Evolutionary conservation across 2,329 filamentous ascomycete genomes (phyloP).

Genomic region (Neonectria magnoliae): DNA sequence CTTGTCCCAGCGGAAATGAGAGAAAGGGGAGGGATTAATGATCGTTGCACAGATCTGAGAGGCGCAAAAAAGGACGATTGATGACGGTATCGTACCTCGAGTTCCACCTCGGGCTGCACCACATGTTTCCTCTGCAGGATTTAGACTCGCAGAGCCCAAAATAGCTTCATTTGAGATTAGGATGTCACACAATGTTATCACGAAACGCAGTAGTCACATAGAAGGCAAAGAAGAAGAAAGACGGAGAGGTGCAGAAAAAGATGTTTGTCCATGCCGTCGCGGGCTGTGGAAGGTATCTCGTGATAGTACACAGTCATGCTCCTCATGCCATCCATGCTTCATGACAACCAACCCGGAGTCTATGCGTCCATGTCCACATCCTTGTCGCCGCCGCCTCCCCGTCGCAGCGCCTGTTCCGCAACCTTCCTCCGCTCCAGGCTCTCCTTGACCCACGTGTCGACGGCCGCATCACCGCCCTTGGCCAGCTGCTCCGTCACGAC

Average conservation of each 20-base stretch:
- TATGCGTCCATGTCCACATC: constrained; percentile 56
- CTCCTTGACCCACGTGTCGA: constrained; percentile 78
- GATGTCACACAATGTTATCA: background rate
- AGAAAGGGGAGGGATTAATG: background rate
- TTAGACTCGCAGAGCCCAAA: background rate
- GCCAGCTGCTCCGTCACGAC: constrained; percentile 80
- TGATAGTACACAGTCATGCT: constrained; percentile 13
- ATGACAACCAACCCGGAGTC: constrained; percentile 8
- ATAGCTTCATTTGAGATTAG: background rate
- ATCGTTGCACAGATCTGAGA: background rate
- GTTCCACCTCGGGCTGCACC: background rate
- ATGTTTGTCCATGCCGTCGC: background rate
- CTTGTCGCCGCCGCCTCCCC: constrained; percentile 44
- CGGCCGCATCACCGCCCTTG: constrained; percentile 70
- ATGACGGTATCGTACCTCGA: background rate
- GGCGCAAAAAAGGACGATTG: background rate
- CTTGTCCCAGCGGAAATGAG: background rate
- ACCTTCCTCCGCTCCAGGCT: constrained; percentile 66
- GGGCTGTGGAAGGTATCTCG: constrained; percentile 14
- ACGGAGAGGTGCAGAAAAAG: background rate
- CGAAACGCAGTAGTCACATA: background rate
- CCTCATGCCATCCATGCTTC: constrained; percentile 9
- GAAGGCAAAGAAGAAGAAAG: background rate
- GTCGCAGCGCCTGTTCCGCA: constrained; percentile 48
- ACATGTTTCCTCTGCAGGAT: background rate